A percentile compares a stretch with the other conserved stretches of the same genome.
Conservation (phyloP, 257 asterid species). For the Lantana camara region DNA sequence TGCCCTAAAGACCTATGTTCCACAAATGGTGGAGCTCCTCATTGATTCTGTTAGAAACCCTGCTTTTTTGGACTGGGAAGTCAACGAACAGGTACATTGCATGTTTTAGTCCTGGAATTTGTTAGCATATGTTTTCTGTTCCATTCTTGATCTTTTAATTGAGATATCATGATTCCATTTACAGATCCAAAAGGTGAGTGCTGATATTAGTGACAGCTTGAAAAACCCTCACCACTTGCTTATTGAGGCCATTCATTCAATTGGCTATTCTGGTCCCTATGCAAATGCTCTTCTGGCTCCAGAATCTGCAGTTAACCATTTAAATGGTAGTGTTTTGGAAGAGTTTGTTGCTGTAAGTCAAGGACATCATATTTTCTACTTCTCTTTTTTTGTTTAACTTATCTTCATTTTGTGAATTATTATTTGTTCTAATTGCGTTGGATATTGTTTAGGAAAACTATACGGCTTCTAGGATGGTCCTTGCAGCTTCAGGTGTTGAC, state of each 20-base stretch:
- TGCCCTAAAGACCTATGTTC: conserved; percentile 70
- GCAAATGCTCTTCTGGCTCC: conserved; percentile 70
- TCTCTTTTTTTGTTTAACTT: conserved; percentile 4
- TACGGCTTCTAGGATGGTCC: conserved; percentile 82
- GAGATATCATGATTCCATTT: conserved; percentile 23
- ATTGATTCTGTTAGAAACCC: conserved; percentile 80
- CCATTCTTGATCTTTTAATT: conserved; percentile 5
- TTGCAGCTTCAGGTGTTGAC: conserved; percentile 91
- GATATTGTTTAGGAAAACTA: conserved; percentile 58
- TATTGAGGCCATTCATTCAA: conserved; percentile 79
- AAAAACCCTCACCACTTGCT: conserved; percentile 79
- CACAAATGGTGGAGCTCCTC: conserved; percentile 88
- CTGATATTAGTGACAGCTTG: conserved; percentile 64
- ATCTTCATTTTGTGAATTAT: conserved; percentile 1
- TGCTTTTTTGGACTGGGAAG: conserved; percentile 93
- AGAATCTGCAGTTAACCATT: conserved; percentile 49
- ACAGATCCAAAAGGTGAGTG: conserved; percentile 65
- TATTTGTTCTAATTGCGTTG: conserved; percentile 27
- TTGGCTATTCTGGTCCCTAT: conserved; percentile 76
- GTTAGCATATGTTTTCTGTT: no score
- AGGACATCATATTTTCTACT: background rate
- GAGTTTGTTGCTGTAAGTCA: conserved; percentile 70
- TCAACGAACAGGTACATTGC: conserved; percentile 72
- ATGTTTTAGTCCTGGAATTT: background rate
- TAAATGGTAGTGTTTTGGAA: conserved; percentile 65